Evolutionary conservation across 306 rosid species (phyloP).

Genomic region (Malus sylvestris): DNA sequence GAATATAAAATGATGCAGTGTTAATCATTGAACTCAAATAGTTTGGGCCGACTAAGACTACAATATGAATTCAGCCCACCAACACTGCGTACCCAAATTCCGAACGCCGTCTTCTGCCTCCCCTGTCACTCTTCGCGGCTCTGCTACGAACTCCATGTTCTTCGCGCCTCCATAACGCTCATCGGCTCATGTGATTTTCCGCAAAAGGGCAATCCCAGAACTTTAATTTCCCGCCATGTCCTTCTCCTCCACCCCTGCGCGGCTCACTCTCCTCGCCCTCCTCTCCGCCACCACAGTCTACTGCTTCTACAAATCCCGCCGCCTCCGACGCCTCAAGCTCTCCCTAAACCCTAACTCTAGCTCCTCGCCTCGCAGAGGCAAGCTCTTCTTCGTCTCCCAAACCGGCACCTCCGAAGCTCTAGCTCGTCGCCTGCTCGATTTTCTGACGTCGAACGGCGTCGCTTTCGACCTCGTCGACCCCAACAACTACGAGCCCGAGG

Average conservation of each 20-base stretch:
- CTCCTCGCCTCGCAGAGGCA: conserved; percentile 19
- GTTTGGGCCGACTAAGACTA: background rate
- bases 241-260: conserved; percentile 44
- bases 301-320: conserved; percentile 78
- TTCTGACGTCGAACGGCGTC: conserved; percentile 40
- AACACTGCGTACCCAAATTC: background rate
- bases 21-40: no score
- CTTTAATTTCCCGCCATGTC: conserved; percentile 37
- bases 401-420: conserved; percentile 78
- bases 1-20: no score
- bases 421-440: conserved; percentile 57
- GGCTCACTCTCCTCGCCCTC: conserved; percentile 75
- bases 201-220: background rate
- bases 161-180: background rate
- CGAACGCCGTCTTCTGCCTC: background rate
- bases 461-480: conserved; percentile 56
- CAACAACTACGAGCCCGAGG: conserved; percentile 73
- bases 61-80: background rate
- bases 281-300: conserved; percentile 81
- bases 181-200: background rate
- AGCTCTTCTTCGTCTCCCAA: conserved; percentile 67
- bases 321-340: conserved; percentile 44
- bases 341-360: conserved; percentile 24
- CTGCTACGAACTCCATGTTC: background rate
- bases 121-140: background rate